Evolutionary conservation across 2,329 filamentous ascomycete genomes (phyloP).

Genomic region (Plenodomus lindquistii): DNA sequence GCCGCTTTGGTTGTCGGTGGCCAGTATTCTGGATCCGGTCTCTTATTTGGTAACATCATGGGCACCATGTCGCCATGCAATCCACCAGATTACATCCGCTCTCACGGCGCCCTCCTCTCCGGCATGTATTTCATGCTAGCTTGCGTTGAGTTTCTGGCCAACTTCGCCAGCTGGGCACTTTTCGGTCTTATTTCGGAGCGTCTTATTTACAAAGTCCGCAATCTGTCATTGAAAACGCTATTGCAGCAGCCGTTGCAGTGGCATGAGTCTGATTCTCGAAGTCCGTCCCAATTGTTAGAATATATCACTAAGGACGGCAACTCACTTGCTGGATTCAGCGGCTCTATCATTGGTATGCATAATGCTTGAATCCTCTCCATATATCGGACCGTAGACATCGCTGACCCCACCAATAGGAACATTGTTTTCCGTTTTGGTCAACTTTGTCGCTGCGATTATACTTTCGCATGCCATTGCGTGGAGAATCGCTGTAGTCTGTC

Average conservation of each 20-base stretch:
- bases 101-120: slow-evolving; percentile 58
- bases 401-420: slow-evolving; percentile 42
- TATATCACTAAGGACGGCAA: slow-evolving; percentile 72
- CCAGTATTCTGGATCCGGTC: slow-evolving; percentile 60
- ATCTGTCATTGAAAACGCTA: slow-evolving; percentile 66
- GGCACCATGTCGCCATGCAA: slow-evolving; percentile 61
- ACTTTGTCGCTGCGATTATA: slow-evolving; percentile 69
- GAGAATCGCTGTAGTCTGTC: slow-evolving; percentile 74
- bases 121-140: slow-evolving; percentile 65
- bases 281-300: slow-evolving; percentile 64
- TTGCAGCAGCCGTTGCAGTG: slow-evolving; percentile 70
- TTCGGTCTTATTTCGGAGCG: slow-evolving; percentile 67
- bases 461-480: slow-evolving; percentile 73
- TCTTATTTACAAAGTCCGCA: slow-evolving; percentile 65
- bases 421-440: slow-evolving; percentile 68
- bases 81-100: slow-evolving; percentile 52
- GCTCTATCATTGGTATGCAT: slow-evolving; percentile 64
- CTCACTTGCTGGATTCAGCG: slow-evolving; percentile 68
- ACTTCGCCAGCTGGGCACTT: slow-evolving; percentile 61
- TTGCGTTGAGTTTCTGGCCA: slow-evolving; percentile 63
- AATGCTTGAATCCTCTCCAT: neutral
- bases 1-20: slow-evolving; percentile 59
- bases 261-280: slow-evolving; percentile 69
- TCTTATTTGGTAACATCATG: slow-evolving; percentile 65
- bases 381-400: neutral